phyloP scores from a whole-genome alignment of 805 yeast species.

The Barnettozyma pratensis region DNA sequence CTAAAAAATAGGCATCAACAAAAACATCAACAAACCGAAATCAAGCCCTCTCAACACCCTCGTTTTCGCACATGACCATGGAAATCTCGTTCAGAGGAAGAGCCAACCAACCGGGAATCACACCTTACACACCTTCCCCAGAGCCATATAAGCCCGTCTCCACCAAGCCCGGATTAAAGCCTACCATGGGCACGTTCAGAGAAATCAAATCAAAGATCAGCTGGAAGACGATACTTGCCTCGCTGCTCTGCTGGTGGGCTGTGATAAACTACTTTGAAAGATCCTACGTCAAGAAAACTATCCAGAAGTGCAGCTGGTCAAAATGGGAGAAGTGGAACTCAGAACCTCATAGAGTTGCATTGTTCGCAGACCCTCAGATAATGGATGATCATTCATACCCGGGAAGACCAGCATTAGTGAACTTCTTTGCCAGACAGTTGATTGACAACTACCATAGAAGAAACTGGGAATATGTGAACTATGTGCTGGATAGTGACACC shows the following conservation, averaged over 20 bases:
- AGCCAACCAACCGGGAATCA: slow-evolving; percentile 1
- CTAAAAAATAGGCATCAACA: too few relatives aligned
- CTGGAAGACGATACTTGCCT: slow-evolving; percentile 7
- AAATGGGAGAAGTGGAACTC: slow-evolving; percentile 58
- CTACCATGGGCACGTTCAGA: not conserved
- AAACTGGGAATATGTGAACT: slow-evolving; percentile 60
- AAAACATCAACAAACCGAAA: too few relatives aligned
- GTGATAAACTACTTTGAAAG: slow-evolving; percentile 52
- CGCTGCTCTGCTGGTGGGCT: slow-evolving; percentile 36
- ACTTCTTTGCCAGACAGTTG: slow-evolving; percentile 51
- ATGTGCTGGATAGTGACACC: slow-evolving; percentile 63
- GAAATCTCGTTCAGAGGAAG: slow-evolving; percentile 17
- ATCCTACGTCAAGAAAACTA: slow-evolving; percentile 38
- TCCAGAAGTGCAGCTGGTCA: slow-evolving; percentile 55
- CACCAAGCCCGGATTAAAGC: slow-evolving; percentile 4
- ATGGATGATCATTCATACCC: slow-evolving; percentile 89
- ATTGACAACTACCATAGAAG: slow-evolving; percentile 78
- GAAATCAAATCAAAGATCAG: slow-evolving; percentile 6
- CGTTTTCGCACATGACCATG: not conserved
- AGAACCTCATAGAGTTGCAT: slow-evolving; percentile 44
- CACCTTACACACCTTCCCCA: not conserved
- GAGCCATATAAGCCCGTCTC: slow-evolving; percentile 13
- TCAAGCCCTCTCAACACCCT: too few relatives aligned
- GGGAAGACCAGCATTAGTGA: slow-evolving; percentile 45
- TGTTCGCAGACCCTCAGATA: slow-evolving; percentile 93